Evolutionary conservation across 2,329 filamentous ascomycete genomes (phyloP).

Genomic region (Fusarium falciforme): DNA sequence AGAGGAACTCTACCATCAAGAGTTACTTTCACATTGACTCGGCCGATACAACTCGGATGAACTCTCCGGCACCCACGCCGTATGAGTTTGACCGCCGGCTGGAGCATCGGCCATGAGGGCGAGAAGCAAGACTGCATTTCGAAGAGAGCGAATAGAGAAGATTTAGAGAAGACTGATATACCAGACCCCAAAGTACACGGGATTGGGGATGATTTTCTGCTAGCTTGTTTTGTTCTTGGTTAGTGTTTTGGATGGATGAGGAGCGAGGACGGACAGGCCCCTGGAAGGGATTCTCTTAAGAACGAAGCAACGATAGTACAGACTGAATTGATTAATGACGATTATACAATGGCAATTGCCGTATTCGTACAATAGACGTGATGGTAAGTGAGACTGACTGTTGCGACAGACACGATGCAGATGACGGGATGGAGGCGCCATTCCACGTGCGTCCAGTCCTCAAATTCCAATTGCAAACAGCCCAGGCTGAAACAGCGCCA

Average conservation of each 20-base stretch:
- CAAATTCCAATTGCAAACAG: conserved; percentile 7
- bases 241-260: neutral
- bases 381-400: too few relatives aligned
- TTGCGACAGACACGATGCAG: neutral
- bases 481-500: conserved; percentile 5
- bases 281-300: neutral
- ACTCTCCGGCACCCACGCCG: conserved; percentile 48
- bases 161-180: conserved; percentile 6
- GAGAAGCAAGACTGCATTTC: conserved; percentile 9
- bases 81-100: conserved; percentile 45
- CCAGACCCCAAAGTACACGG: conserved; percentile 28
- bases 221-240: conserved; percentile 1
- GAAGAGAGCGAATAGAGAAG: conserved; percentile 25
- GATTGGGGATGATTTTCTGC: conserved; percentile 18
- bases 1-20: conserved; percentile 41
- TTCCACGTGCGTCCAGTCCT: conserved; percentile 23
- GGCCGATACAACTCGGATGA: conserved; percentile 42
- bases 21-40: conserved; percentile 47
- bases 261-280: neutral
- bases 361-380: too few relatives aligned
- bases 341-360: neutral
- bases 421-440: neutral
- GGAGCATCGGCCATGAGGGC: conserved; percentile 25
- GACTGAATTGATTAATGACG: conserved; percentile 19
- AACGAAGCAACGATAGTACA: conserved; percentile 23